Evolutionary conservation across 139 green algal species (phyloP), one percentile per base, ranked within the genome.

Genomic region (Haematococcus lacustris): DNA sequence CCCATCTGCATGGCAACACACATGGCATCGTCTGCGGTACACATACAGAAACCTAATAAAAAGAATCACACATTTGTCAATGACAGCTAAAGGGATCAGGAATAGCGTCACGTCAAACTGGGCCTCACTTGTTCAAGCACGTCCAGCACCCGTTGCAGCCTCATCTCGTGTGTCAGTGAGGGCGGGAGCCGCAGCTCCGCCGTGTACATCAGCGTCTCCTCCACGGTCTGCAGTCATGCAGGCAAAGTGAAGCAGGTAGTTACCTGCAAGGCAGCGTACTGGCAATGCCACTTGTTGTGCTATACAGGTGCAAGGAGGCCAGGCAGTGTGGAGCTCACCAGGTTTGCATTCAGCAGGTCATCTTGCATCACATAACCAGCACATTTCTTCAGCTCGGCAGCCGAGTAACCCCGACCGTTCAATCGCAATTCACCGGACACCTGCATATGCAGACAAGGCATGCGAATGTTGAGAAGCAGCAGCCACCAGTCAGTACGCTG

Each of bases 121-220:
- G 61, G 30, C 2, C 63, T 40, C 60, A 81, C 77, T 68, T 81
- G 66, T 38, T 71, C 34, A 38, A 82, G 38, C 23, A 79, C 69
- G 0, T 73, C 38, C 0, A 79, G 38, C 9, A 90, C 77, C 1
- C 80, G 67, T 32, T 66, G 30, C 0, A 38, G 3, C 26, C 78
- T 79, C 73, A 84, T 70, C 39, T 78, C 77, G 3, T 47, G 34
- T 6, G 61, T 75, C 30, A 78, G 72, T 68, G n/a, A 32, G 9
- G 66, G 51, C 0, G 76, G 73, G 73, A 87, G 78, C 51, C 86
- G 78, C 68, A 92, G 83, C 68, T 83, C 75, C 4, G 86, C 85
- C 0, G 80, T 83, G 78, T 87, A 90, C 41, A 73, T 33, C 26
- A 94, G 77, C 33, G 86, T 88, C 81, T 94, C 89, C 41, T 81